These are phyloP conservation scores for Leptographium flavum DNA, from an alignment of 2,329 filamentous ascomycete genomes.

Conservation along the genomic window DNA sequence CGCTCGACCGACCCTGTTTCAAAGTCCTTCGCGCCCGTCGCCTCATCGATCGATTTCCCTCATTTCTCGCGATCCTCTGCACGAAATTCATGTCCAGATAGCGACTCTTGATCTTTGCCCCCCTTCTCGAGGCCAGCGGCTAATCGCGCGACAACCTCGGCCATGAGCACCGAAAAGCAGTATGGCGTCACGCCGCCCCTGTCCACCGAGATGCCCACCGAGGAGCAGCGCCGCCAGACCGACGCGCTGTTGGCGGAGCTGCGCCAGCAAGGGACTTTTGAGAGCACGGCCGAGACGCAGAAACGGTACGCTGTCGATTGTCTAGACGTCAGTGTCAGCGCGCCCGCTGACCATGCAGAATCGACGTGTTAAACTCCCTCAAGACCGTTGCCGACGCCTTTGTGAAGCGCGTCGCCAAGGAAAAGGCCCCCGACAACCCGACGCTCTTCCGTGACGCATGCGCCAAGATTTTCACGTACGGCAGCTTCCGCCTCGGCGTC, in stretches of 20 bases:
- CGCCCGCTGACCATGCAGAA: constrained; percentile 26
- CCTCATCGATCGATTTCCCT: too few species aligned
- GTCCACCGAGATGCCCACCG: constrained; percentile 60
- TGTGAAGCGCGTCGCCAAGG: constrained; percentile 63
- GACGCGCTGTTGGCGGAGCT: constrained; percentile 72
- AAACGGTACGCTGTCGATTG: constrained; percentile 59
- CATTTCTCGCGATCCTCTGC: too few species aligned
- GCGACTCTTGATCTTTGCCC: too few species aligned
- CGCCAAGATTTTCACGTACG: constrained; percentile 90
- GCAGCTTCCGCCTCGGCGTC: constrained; percentile 87
- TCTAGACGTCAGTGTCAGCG: too few species aligned
- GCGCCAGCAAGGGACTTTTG: constrained; percentile 82
- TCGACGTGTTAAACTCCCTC: constrained; percentile 59
- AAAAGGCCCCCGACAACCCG: constrained; percentile 57
- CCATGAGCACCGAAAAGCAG: constrained; percentile 16
- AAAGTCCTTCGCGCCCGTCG: too few species aligned
- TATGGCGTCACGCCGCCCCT: constrained; percentile 73
- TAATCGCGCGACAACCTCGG: background rate
- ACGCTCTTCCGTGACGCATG: constrained; percentile 70
- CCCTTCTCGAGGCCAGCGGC: too few species aligned
- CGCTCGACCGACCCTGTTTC: too few species aligned
- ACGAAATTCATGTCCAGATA: too few species aligned
- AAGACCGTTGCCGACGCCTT: constrained; percentile 76
- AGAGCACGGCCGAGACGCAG: constrained; percentile 66
- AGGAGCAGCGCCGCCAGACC: constrained; percentile 62